phyloP scores from a whole-genome alignment of 768 basidiomycete genomes.

The Hortiboletus campestris region DNA sequence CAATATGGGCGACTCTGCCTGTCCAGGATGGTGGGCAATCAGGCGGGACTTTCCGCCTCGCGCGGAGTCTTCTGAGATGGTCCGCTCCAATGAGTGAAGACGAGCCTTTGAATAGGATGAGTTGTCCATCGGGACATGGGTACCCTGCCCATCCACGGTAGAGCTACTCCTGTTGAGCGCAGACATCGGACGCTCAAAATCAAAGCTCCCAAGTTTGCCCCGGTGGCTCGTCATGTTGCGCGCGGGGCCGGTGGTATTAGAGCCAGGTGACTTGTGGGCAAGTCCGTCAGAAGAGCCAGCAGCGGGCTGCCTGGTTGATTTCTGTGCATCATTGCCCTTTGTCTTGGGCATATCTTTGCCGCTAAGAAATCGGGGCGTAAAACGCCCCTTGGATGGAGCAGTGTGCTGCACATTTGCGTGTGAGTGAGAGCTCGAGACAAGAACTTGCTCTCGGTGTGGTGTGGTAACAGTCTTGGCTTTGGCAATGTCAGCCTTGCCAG shows the following conservation, averaged over 20 bases:
- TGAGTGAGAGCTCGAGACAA: constrained; percentile 25
- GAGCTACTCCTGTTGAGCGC: constrained; percentile 31
- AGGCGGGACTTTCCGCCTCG: constrained; percentile 14
- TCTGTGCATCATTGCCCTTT: constrained; percentile 23
- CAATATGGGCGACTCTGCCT: constrained; percentile 18
- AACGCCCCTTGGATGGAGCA: constrained; percentile 22
- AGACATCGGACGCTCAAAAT: constrained; percentile 69
- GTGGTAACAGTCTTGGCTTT: constrained; percentile 18
- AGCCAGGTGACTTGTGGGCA: constrained; percentile 6
- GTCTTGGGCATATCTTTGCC: constrained; percentile 25
- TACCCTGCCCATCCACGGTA: constrained; percentile 21
- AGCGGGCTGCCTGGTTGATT: constrained; percentile 22
- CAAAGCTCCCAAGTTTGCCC: constrained; percentile 70
- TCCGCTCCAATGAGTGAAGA: constrained; percentile 22
- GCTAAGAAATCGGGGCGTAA: constrained; percentile 31
- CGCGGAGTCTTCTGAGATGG: constrained; percentile 28
- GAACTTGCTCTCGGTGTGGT: constrained; percentile 26
- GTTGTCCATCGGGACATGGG: constrained; percentile 2
- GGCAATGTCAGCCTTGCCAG: constrained; percentile 5
- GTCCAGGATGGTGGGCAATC: constrained; percentile 7
- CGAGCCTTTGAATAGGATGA: constrained; percentile 11
- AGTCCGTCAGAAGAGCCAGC: constrained; percentile 7
- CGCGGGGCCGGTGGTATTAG: constrained; percentile 1
- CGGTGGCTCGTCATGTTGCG: constrained; percentile 39
- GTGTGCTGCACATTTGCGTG: constrained; percentile 2